A percentile compares a stretch with the other conserved stretches of the same genome.
Conservation (phyloP, 2,329 filamentous ascomycete species). For the Aplosporella prunicola region DNA sequence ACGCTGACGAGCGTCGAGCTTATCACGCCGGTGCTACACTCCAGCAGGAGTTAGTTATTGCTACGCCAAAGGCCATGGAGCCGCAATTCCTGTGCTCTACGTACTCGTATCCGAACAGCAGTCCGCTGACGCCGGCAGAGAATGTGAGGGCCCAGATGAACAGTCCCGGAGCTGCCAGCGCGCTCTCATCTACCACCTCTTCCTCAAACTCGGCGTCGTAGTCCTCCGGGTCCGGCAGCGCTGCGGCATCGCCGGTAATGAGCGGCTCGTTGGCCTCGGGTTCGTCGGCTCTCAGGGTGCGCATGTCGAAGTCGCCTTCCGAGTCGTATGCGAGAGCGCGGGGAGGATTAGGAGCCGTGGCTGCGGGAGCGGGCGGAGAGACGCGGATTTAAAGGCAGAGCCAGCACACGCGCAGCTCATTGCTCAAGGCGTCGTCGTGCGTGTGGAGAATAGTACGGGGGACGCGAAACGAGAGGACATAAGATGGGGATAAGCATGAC, state of each 20-base stretch:
- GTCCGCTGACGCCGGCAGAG: slow-evolving; percentile 48
- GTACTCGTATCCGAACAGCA: slow-evolving; percentile 54
- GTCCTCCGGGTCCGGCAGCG: background rate
- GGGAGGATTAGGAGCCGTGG: background rate
- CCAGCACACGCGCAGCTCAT: too few species aligned
- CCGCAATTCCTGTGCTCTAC: background rate
- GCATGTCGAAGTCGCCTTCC: slow-evolving; percentile 9
- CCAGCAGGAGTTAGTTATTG: background rate
- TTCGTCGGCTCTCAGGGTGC: slow-evolving; percentile 1
- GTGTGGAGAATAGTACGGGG: too few species aligned
- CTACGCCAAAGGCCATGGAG: background rate
- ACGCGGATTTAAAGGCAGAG: too few species aligned
- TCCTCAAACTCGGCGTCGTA: slow-evolving; percentile 12
- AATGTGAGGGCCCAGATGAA: slow-evolving; percentile 50
- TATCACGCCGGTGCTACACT: slow-evolving; percentile 48
- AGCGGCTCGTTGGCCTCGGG: slow-evolving; percentile 8
- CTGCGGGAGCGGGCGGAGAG: too few species aligned
- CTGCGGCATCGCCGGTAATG: slow-evolving; percentile 3
- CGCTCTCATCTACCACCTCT: slow-evolving; percentile 22
- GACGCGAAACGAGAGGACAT: too few species aligned
- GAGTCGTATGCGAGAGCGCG: background rate
- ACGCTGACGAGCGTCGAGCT: slow-evolving; percentile 51
- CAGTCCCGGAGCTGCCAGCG: slow-evolving; percentile 18
- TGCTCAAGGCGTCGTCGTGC: too few species aligned
- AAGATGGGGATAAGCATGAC: too few species aligned